Percentiles rank a stretch among this genome's conserved stretches.
phyloP scores from a whole-genome alignment of 2,329 filamentous ascomycete species.

The Mariannaea sp. region DNA sequence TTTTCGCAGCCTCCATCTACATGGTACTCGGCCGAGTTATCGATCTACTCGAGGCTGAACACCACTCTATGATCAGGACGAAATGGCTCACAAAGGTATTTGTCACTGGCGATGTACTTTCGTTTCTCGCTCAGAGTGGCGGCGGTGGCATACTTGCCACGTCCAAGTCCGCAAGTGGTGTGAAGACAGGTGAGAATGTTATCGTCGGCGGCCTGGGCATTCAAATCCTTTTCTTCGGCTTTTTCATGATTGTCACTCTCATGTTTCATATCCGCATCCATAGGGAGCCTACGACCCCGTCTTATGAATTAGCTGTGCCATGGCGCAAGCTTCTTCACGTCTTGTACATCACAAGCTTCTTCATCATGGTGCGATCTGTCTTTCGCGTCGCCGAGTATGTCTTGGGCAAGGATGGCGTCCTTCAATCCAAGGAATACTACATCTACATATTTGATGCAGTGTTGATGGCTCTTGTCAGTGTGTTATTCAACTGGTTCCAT shows the following conservation, averaged over 20 bases:
- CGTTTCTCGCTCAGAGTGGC: slow-evolving; percentile 44
- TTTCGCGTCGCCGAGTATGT: slow-evolving; percentile 51
- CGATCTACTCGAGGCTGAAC: slow-evolving; percentile 44
- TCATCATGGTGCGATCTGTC: slow-evolving; percentile 49
- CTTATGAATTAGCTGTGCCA: slow-evolving; percentile 34
- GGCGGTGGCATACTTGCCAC: slow-evolving; percentile 37
- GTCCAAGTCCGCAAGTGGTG: slow-evolving; percentile 33
- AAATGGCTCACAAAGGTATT: slow-evolving; percentile 57
- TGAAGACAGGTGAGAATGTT: slow-evolving; percentile 50
- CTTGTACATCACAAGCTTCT: slow-evolving; percentile 36
- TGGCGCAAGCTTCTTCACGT: slow-evolving; percentile 39
- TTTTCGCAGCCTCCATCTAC: slow-evolving; percentile 53
- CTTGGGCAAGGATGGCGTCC: slow-evolving; percentile 41
- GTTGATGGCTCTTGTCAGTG: slow-evolving; percentile 40
- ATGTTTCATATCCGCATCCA: slow-evolving; percentile 49
- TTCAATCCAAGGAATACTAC: slow-evolving; percentile 43
- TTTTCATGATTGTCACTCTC: slow-evolving; percentile 55
- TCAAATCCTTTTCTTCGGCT: slow-evolving; percentile 59
- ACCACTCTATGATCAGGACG: slow-evolving; percentile 47
- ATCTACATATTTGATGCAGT: slow-evolving; percentile 47
- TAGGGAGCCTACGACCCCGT: slow-evolving; percentile 23
- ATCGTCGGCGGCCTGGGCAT: slow-evolving; percentile 58
- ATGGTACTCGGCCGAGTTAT: slow-evolving; percentile 53
- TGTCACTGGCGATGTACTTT: slow-evolving; percentile 54
- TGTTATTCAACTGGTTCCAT: slow-evolving; percentile 38